Evolutionary conservation across 257 asterid species (phyloP), one percentile per base, ranked within the genome.

Genomic region (Jaltomata sinuosa): DNA sequence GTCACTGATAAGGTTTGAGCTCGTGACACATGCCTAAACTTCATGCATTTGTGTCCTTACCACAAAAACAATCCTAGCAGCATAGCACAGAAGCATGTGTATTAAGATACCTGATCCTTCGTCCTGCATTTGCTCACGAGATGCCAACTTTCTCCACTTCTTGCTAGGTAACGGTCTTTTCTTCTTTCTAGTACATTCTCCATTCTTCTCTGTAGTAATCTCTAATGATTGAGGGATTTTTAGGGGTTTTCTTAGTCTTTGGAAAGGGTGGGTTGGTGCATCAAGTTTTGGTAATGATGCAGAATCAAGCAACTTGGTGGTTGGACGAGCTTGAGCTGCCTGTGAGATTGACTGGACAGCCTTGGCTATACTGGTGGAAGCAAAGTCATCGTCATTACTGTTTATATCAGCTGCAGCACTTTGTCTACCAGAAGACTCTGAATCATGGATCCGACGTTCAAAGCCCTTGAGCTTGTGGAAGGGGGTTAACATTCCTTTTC

Each of bases 401-500:
- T 69, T 88, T 57, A 85, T 84, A 47, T 82, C 87, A 82, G 87
- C 93, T 10, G 82, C 84, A 76, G 21, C 79, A 80, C 79, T 82
- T 7, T 84, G 89, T 82, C 90, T 86, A 84, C 87, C 90, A 53
- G 96, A 92, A 84, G 93, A 85, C 61, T 89, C 96, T 52, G 94
- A 90, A 77, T 91, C 93, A 92, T 94, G 91, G 84, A 96, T 90
- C 83, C 96, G 91, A 32, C 98, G 98, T 89, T 96, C 99, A 84
- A 92, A 96, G 74, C 99, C 99, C 88, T 91, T 93, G 87, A 96
- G 97, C 91, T 87, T 91, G 93, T 94, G 98, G 88, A 96, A 96
- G 80, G 99, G 99, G 72, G 99, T 94, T 72, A 94, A 88, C 77
- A 96, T 85, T 87, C 99, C 99, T 86, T 94, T 96, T n/a, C 99